Conservation (phyloP, 139 green algal genomes). For the Chlorella vulgaris region DNA sequence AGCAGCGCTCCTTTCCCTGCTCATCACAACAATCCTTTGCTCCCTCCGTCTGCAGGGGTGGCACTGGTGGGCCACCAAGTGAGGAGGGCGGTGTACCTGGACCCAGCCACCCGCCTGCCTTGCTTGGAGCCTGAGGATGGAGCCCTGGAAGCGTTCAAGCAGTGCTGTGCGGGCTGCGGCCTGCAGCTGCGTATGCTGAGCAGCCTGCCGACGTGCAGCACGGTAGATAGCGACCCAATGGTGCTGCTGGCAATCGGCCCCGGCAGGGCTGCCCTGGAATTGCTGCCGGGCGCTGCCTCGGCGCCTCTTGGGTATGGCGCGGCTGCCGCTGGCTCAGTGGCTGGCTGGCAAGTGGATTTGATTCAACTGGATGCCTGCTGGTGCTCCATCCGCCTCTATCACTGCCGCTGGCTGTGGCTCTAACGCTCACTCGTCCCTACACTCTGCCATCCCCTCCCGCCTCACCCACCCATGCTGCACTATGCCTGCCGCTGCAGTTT, state of each 20-base stretch:
- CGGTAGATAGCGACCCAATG: constrained; percentile 23
- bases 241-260: constrained; percentile 27
- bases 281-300: too few relatives aligned
- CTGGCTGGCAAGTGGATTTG: too few relatives aligned
- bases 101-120: constrained; percentile 24
- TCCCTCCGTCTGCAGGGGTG: neutral
- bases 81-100: constrained; percentile 8
- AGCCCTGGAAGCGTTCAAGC: constrained; percentile 12
- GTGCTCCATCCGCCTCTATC: too few relatives aligned
- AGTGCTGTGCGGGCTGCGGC: neutral
- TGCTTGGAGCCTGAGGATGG: constrained; percentile 12
- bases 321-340: too few relatives aligned
- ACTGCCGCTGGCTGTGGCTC: too few relatives aligned
- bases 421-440: too few relatives aligned
- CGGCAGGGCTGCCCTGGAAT: neutral
- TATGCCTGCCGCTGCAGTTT: constrained; percentile 59
- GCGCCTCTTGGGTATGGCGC: too few relatives aligned
- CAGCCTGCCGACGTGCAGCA: constrained; percentile 19
- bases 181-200: constrained; percentile 21
- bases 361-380: too few relatives aligned
- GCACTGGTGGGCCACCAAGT: constrained; percentile 28
- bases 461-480: too few relatives aligned
- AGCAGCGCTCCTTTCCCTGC: neutral
- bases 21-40: neutral
- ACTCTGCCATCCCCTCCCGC: too few relatives aligned